A percentile compares a stretch with the other conserved stretches of the same genome.
Evolutionary conservation across 2,329 filamentous ascomycete species (phyloP).

Genomic region (Penicillium sp.): DNA sequence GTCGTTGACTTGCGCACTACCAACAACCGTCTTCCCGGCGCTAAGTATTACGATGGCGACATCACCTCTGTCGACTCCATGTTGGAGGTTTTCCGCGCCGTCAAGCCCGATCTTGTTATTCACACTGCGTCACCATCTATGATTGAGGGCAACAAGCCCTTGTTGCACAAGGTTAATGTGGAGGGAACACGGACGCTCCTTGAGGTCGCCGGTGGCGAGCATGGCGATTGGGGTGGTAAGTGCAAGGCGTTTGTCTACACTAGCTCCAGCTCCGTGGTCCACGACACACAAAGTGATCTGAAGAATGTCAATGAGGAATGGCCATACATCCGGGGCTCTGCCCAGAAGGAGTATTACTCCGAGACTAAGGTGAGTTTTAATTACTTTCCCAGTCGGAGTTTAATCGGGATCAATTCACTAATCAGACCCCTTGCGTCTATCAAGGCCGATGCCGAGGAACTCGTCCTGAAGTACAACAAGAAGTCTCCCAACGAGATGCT

Average conservation of each 20-base stretch:
- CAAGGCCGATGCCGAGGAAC: slow-evolving; percentile 73
- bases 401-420: background rate
- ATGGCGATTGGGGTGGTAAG: slow-evolving; percentile 58
- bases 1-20: slow-evolving; percentile 71
- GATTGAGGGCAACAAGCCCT: slow-evolving; percentile 52
- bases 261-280: slow-evolving; percentile 80
- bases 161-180: slow-evolving; percentile 81
- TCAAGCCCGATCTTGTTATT: slow-evolving; percentile 77
- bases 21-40: slow-evolving; percentile 62
- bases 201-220: slow-evolving; percentile 65
- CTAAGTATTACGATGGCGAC: slow-evolving; percentile 71
- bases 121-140: slow-evolving; percentile 77
- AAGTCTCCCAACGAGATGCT: slow-evolving; percentile 57
- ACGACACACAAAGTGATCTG: slow-evolving; percentile 75
- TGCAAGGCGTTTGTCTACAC: slow-evolving; percentile 82
- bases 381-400: slow-evolving; percentile 15
- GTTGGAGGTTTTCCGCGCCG: slow-evolving; percentile 60
- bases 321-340: slow-evolving; percentile 68
- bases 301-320: slow-evolving; percentile 81
- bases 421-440: background rate
- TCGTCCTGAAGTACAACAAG: slow-evolving; percentile 75
- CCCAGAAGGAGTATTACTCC: slow-evolving; percentile 79
- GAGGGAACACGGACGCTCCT: slow-evolving; percentile 74
- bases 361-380: slow-evolving; percentile 69
- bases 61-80: slow-evolving; percentile 67